phyloP scores from a whole-genome alignment of 345 rosid genomes.

The Hypericum androsaemum region DNA sequence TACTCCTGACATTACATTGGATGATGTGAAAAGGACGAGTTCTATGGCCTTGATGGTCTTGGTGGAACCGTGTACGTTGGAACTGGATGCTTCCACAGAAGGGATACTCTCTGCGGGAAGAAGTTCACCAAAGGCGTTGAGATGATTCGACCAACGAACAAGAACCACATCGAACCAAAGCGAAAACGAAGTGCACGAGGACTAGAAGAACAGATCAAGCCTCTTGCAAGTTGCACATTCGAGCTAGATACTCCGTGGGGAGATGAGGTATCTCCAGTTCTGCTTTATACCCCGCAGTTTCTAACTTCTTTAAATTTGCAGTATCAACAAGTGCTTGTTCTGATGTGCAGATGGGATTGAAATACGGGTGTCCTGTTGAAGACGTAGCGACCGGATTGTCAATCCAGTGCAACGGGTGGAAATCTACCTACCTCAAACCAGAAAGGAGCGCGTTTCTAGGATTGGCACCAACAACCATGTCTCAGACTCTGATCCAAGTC shows the following conservation, averaged over 20 bases:
- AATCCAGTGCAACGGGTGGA: background rate
- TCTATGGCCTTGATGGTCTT: slow-evolving; percentile 18
- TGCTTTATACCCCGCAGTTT: background rate
- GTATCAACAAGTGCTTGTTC: background rate
- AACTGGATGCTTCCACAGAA: slow-evolving; percentile 30
- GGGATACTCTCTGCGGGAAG: slow-evolving; percentile 21
- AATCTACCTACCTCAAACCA: background rate
- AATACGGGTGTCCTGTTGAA: background rate
- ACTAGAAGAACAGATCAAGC: slow-evolving; percentile 18
- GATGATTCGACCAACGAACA: background rate
- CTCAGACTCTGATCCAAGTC: background rate
- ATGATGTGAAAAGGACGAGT: slow-evolving; percentile 18
- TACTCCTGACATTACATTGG: too few species aligned
- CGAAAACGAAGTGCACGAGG: background rate
- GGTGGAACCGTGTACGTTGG: slow-evolving; percentile 29
- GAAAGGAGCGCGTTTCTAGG: background rate
- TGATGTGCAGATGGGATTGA: background rate
- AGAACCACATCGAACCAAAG: background rate
- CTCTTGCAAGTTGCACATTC: slow-evolving; percentile 19
- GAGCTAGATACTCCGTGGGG: slow-evolving; percentile 25
- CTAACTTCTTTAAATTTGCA: too few species aligned
- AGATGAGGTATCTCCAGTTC: slow-evolving; percentile 16
- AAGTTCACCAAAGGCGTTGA: slow-evolving; percentile 7
- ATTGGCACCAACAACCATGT: background rate
- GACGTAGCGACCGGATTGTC: too few species aligned